These are phyloP conservation scores for Beauveria rudraprayagi DNA, from an alignment of 2,329 filamentous ascomycete genomes.

Conservation along the genomic window DNA sequence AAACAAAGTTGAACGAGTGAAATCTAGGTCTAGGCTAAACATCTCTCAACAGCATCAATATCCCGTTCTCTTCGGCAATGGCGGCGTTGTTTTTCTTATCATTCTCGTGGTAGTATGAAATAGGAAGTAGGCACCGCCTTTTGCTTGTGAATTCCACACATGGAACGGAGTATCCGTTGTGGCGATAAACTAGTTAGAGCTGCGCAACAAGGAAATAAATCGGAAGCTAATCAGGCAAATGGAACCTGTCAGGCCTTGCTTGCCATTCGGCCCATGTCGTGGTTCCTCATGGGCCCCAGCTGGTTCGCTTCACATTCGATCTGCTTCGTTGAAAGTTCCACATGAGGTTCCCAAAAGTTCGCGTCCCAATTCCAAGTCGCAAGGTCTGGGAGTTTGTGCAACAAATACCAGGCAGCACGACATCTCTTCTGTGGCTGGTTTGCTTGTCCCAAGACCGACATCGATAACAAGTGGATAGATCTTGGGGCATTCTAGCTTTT, in stretches of 20 bases:
- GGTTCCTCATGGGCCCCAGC: background rate
- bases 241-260: background rate
- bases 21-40: too few relatives aligned
- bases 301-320: conserved; percentile 3
- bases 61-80: too few relatives aligned
- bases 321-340: conserved; percentile 8
- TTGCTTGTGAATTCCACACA: too few relatives aligned
- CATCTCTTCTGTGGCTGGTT: background rate
- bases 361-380: background rate
- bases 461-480: background rate
- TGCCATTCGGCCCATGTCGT: background rate
- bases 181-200: background rate
- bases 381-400: conserved; percentile 4
- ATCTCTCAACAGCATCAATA: too few relatives aligned
- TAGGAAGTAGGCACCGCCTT: too few relatives aligned
- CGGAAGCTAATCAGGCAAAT: background rate
- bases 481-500: background rate
- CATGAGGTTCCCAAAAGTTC: background rate
- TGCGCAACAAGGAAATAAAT: background rate
- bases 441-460: background rate
- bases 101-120: too few relatives aligned
- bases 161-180: too few relatives aligned
- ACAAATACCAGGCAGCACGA: background rate
- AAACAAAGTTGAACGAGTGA: too few relatives aligned
- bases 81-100: too few relatives aligned